phyloP scores from a whole-genome alignment of 805 yeast genomes.

The Hanseniaspora meyeri region DNA sequence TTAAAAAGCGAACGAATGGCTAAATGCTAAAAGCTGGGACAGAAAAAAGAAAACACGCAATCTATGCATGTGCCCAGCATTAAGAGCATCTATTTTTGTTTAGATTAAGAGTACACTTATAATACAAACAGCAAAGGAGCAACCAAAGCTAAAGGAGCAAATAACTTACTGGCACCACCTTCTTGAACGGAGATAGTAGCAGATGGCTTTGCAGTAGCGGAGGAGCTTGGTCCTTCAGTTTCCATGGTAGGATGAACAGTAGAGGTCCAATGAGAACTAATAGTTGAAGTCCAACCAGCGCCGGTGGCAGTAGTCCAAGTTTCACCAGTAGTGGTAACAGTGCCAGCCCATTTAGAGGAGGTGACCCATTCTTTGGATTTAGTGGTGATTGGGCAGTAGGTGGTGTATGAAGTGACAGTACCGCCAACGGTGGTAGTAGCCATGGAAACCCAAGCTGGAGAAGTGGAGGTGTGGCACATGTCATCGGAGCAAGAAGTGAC shows the following conservation, averaged over 20 bases:
- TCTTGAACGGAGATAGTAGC: background rate
- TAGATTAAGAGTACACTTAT: background rate
- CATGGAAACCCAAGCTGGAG: conserved; percentile 18
- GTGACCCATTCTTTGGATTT: too few relatives aligned
- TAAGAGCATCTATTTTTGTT: background rate
- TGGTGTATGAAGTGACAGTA: conserved; percentile 49
- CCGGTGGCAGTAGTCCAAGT: conserved; percentile 51
- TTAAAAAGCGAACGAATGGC: background rate
- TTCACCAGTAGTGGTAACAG: conserved; percentile 21
- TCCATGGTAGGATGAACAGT: background rate
- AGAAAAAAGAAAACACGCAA: background rate
- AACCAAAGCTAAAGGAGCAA: conserved; percentile 9
- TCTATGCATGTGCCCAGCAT: background rate
- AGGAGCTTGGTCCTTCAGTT: background rate
- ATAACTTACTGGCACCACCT: background rate
- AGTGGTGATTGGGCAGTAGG: conserved; percentile 23
- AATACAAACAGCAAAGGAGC: conserved; percentile 1
- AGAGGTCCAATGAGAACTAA: conserved; percentile 14
- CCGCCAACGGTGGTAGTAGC: conserved; percentile 23
- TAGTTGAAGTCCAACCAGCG: too few relatives aligned
- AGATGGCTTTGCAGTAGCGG: background rate
- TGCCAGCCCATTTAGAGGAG: conserved; percentile 17
- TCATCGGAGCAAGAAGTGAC: conserved; percentile 28
- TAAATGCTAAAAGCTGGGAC: background rate
- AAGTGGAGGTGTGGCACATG: conserved; percentile 20